These are phyloP conservation scores for Closterium sp. DNA, from an alignment of 139 green algal genomes.

Conservation along the genomic window DNA sequence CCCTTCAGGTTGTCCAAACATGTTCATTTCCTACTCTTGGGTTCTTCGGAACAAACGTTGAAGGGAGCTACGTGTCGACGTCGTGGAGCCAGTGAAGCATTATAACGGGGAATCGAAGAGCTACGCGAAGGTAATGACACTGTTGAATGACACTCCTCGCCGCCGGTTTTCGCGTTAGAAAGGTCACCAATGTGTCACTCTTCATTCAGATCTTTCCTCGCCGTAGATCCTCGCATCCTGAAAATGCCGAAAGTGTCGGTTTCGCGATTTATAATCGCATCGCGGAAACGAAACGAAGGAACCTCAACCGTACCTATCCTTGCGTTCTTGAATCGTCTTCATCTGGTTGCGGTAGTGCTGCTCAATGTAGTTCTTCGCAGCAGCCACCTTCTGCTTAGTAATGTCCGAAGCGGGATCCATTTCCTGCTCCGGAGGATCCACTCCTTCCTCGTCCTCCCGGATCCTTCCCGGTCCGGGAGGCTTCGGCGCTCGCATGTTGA, in stretches of 20 bases:
- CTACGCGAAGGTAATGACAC: too few species aligned
- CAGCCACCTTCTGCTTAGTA: conserved; percentile 56
- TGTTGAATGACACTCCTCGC: too few species aligned
- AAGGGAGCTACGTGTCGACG: too few species aligned
- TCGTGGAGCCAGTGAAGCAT: too few species aligned
- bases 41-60: too few species aligned
- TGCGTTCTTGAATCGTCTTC: conserved; percentile 74
- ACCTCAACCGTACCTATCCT: not conserved
- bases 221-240: too few species aligned
- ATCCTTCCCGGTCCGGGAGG: not conserved
- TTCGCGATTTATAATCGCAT: not conserved
- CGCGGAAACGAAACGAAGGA: not conserved
- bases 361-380: conserved; percentile 89
- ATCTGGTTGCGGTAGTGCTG: conserved; percentile 87
- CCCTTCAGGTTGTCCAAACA: too few species aligned
- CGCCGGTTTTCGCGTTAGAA: too few species aligned
- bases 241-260: not conserved
- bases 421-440: not conserved
- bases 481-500: conserved; percentile 6
- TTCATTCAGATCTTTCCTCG: too few species aligned
- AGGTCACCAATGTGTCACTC: too few species aligned
- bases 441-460: not conserved
- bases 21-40: too few species aligned
- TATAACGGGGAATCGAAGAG: too few species aligned
- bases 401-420: conserved; percentile 10